Base-by-base conservation (phyloP, 2,329 filamentous ascomycete genomes). In the Raffaelea arxii region DNA sequence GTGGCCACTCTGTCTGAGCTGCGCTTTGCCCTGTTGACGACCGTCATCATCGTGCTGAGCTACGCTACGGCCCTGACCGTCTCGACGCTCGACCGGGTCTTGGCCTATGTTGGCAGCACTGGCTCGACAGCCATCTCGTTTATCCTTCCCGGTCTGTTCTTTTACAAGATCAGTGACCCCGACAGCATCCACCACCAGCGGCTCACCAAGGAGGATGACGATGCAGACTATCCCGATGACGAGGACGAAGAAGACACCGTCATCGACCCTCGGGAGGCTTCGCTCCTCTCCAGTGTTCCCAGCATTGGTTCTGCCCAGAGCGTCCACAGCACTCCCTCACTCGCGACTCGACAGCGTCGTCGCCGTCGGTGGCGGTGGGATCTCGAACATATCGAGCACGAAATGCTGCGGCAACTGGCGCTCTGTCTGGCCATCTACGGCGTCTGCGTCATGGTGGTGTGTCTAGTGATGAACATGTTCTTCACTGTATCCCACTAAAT, bases 111-210 rank as follows among this genome's bases (percentile, higher is more conserved):
- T 11, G 92, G 92, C 32, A 89, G 84, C 56, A 98, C 92, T 0
- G 92, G 92, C 45, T 91, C 84, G 44, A 98, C 92, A 0, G 88
- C 87, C 51, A 98, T 98, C 57, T 94, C 87, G 51, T 98, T 98
- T 62, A 97, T 98, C 54, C 74, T 98, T 1, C 92, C 92, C 0
- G 92, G 92, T 0, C 67, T 98, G 4, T 98, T 98, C 64, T 98
- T 97, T 65, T 98, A 97, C 69, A 97, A 97, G 66, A 97, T 98
- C 50, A 94, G 88, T 12, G 81, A 87, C 22, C 92, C 92, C 0
- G 84, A 95, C 46, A 91, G 86, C 39, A 76, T 82, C 24, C 80
- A 91, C 52, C 89, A 96, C 56, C 91, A 95, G 61, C 79, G 84
- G 14, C 70, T 97, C 10, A 71, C 88, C 52, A 97, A 97, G 62